Conservation (phyloP, 495 filamentous ascomycete genomes). For the Tuber magnatum region DNA sequence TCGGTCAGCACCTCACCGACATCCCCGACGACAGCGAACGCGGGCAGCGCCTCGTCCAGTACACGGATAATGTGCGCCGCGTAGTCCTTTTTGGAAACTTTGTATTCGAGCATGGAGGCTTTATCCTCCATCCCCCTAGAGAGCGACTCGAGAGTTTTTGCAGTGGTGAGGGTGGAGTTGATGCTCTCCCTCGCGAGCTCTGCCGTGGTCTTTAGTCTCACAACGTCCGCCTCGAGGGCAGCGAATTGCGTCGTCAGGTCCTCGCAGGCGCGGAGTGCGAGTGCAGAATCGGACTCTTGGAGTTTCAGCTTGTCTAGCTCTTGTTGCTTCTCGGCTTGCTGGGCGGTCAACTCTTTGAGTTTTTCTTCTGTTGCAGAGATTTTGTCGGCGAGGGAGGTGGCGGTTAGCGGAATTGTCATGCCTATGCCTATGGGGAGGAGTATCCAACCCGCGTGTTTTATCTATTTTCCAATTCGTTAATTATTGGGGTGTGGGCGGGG, state of each 20-base stretch:
- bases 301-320: slow-evolving; percentile 16
- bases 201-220: slow-evolving; percentile 10
- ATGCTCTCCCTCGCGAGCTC: slow-evolving; percentile 15
- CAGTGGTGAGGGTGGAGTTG: slow-evolving; percentile 11
- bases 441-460: slow-evolving; percentile 35
- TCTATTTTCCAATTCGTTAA: slow-evolving; percentile 15
- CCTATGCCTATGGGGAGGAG: slow-evolving; percentile 32
- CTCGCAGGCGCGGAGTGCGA: slow-evolving; percentile 21
- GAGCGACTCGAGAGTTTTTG: slow-evolving; percentile 13
- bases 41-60: slow-evolving; percentile 26
- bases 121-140: slow-evolving; percentile 30
- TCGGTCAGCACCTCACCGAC: slow-evolving; percentile 18
- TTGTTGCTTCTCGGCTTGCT: slow-evolving; percentile 14
- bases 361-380: slow-evolving; percentile 19
- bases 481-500: neutral
- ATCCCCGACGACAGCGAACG: slow-evolving; percentile 25
- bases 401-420: slow-evolving; percentile 28
- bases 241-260: slow-evolving; percentile 21
- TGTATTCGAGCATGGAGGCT: slow-evolving; percentile 29
- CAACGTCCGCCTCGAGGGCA: slow-evolving; percentile 5
- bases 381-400: slow-evolving; percentile 24
- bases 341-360: slow-evolving; percentile 23
- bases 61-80: slow-evolving; percentile 23
- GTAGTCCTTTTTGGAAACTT: slow-evolving; percentile 33
- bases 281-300: slow-evolving; percentile 13